Conservation (phyloP, 495 filamentous ascomycete species). For the Letharia columbiana region DNA sequence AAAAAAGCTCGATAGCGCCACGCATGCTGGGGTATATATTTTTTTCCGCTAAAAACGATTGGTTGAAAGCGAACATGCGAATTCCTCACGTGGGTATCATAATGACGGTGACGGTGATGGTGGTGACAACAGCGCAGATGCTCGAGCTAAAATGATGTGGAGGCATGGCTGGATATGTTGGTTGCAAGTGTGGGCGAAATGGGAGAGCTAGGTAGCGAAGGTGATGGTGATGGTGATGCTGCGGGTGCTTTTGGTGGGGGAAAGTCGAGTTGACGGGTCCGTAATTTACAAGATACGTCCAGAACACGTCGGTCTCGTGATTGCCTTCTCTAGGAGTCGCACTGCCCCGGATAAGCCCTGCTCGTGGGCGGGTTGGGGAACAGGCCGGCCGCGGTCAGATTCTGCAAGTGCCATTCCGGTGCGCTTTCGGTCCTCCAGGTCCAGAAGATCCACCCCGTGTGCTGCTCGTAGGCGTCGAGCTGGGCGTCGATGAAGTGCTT, state of each 20-base stretch:
- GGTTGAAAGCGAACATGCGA: background rate
- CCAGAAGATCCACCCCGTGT: conserved; percentile 72
- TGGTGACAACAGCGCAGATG: background rate
- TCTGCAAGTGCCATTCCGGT: conserved; percentile 81
- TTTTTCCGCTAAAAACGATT: conserved; percentile 7
- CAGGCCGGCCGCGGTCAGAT: conserved; percentile 48
- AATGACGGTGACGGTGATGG: background rate
- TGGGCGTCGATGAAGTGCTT: conserved; percentile 62
- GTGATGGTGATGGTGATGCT: background rate
- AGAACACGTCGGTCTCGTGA: background rate
- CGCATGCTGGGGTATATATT: conserved; percentile 7
- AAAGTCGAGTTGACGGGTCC: background rate
- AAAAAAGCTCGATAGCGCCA: background rate
- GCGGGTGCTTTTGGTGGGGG: background rate
- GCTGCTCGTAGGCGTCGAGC: conserved; percentile 63
- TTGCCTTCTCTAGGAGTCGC: conserved; percentile 22
- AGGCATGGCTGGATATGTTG: conserved; percentile 1
- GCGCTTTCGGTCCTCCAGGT: conserved; percentile 79
- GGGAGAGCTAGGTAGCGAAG: background rate
- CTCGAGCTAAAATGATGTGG: background rate
- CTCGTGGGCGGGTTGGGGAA: conserved; percentile 54
- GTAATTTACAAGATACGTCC: background rate
- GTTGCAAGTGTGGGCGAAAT: background rate
- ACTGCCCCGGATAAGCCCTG: conserved; percentile 43
- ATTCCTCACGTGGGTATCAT: conserved; percentile 5